These are phyloP conservation scores for Megacollybia marginata DNA, from an alignment of 768 basidiomycete genomes.

Conservation along the genomic window DNA sequence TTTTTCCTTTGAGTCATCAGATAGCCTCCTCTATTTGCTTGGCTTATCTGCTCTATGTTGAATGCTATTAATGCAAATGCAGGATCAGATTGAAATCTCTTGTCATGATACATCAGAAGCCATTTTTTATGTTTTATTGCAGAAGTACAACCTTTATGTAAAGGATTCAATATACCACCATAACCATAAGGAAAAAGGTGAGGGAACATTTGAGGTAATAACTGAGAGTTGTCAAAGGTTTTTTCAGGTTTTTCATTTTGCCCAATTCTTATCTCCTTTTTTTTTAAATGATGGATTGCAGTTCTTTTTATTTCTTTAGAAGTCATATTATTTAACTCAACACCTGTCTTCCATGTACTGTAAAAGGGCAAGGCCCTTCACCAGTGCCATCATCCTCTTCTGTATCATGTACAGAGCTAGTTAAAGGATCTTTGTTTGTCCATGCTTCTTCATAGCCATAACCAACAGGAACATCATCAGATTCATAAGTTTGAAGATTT, in stretches of 20 bases:
- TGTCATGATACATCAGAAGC: neutral
- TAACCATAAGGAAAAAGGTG: neutral
- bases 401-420: too few species aligned
- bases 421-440: too few species aligned
- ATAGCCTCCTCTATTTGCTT: too few species aligned
- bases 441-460: too few species aligned
- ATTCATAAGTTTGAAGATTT: too few species aligned
- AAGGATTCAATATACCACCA: neutral
- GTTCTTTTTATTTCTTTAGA: too few species aligned
- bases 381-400: too few species aligned
- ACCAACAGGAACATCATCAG: too few species aligned
- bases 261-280: neutral
- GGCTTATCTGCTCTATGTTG: neutral
- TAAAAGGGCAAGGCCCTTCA: too few species aligned
- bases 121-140: neutral
- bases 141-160: neutral
- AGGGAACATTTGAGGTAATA: neutral
- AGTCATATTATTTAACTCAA: too few species aligned
- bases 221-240: neutral
- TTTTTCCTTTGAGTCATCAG: too few species aligned
- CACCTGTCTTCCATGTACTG: too few species aligned
- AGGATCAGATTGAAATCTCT: neutral
- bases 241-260: neutral
- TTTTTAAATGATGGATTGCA: neutral
- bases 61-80: neutral